Conservation (phyloP, 768 basidiomycete species). For the Fibroporia radiculosa region DNA sequence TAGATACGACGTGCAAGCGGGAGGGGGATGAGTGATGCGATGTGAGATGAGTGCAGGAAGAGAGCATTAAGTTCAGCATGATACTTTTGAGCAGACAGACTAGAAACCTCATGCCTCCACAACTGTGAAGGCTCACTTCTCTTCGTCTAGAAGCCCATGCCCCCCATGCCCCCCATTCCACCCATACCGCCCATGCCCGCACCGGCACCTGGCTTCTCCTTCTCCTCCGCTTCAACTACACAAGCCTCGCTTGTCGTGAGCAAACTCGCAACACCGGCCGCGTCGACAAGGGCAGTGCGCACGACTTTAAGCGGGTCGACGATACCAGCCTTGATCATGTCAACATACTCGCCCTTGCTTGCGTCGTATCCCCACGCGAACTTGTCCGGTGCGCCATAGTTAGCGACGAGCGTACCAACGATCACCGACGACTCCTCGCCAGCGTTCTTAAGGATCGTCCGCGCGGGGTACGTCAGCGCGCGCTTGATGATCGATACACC, state of each 20-base stretch:
- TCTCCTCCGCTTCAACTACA: conserved; percentile 87
- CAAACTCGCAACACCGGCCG: conserved; percentile 86
- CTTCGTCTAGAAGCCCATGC: conserved; percentile 5
- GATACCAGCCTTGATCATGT: conserved; percentile 93
- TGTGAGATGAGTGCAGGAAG: no score
- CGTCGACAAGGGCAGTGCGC: conserved; percentile 86
- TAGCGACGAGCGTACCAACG: conserved; percentile 72
- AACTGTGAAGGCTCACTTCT: not conserved
- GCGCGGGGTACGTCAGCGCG: conserved; percentile 75
- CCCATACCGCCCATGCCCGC: conserved; percentile 57
- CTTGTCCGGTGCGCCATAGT: conserved; percentile 67
- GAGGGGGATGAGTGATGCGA: not conserved
- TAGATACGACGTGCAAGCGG: no score
- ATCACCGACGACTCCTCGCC: conserved; percentile 93
- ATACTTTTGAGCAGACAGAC: not conserved
- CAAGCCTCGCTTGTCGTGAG: conserved; percentile 91
- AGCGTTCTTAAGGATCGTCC: conserved; percentile 88
- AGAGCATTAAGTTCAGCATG: not conserved
- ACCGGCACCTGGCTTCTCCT: conserved; percentile 44
- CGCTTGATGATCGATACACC: conserved; percentile 89
- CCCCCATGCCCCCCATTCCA: conserved; percentile 35
- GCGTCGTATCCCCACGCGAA: conserved; percentile 90
- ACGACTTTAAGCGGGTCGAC: conserved; percentile 97
- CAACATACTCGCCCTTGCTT: conserved; percentile 83
- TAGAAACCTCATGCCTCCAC: not conserved